phyloP scores from a whole-genome alignment of 208 protist species.

The Sergeia podlipaevii region DNA sequence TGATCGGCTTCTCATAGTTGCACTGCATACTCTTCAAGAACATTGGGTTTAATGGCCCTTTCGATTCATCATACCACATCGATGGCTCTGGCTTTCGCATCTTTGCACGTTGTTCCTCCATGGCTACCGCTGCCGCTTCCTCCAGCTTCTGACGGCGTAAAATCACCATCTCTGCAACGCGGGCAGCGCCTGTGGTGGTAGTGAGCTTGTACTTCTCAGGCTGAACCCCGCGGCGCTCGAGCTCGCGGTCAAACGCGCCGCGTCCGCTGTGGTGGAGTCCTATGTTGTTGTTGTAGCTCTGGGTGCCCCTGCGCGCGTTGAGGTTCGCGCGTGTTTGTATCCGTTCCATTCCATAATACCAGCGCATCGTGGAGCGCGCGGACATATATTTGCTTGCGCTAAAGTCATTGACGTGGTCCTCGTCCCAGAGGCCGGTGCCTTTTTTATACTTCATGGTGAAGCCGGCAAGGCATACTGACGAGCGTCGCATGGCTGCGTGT shows the following conservation, averaged over 20 bases:
- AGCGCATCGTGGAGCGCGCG: slow-evolving; percentile 71
- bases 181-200: slow-evolving; percentile 70
- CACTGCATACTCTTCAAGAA: slow-evolving; percentile 74
- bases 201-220: slow-evolving; percentile 87
- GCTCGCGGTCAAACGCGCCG: slow-evolving; percentile 84
- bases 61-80: slow-evolving; percentile 77
- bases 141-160: slow-evolving; percentile 76
- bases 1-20: slow-evolving; percentile 69
- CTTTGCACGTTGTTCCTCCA: slow-evolving; percentile 36
- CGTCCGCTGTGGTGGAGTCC: slow-evolving; percentile 83
- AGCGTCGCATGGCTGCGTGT: slow-evolving; percentile 52
- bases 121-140: slow-evolving; percentile 35
- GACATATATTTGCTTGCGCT: slow-evolving; percentile 72
- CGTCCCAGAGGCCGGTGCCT: slow-evolving; percentile 84
- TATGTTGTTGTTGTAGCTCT: slow-evolving; percentile 86
- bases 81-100: slow-evolving; percentile 40
- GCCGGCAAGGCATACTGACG: slow-evolving; percentile 22
- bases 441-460: slow-evolving; percentile 90
- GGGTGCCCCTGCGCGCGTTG: slow-evolving; percentile 49
- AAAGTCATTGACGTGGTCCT: slow-evolving; percentile 91
- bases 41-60: slow-evolving; percentile 79
- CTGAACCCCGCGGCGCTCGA: slow-evolving; percentile 69
- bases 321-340: slow-evolving; percentile 64
- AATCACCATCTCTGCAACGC: slow-evolving; percentile 84
- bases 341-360: slow-evolving; percentile 87